Conservation (phyloP, 768 basidiomycete genomes). For the Hygrocybe coccinea region DNA sequence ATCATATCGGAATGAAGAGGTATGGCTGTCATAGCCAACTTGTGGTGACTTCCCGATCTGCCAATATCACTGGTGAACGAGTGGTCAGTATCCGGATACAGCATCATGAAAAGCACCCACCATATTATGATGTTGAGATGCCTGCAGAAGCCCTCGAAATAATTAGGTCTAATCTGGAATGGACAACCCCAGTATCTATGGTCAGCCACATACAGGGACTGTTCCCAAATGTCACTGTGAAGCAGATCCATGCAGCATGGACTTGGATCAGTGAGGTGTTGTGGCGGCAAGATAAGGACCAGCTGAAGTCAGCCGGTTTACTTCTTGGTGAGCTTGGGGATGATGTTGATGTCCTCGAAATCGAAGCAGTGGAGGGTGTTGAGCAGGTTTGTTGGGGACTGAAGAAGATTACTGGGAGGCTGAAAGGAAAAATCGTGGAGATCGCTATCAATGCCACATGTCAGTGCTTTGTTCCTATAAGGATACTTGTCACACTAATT, state of each 20-base stretch:
- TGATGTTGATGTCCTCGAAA: slow-evolving; percentile 21
- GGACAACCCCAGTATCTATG: slow-evolving; percentile 22
- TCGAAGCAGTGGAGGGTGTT: slow-evolving; percentile 17
- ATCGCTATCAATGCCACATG: slow-evolving; percentile 21
- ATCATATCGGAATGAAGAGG: slow-evolving; percentile 26
- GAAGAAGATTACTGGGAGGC: slow-evolving; percentile 11
- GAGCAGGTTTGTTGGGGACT: slow-evolving; percentile 23
- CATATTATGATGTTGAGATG: slow-evolving; percentile 22
- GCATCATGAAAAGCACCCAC: slow-evolving; percentile 18
- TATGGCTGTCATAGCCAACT: slow-evolving; percentile 20
- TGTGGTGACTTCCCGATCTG: slow-evolving; percentile 13
- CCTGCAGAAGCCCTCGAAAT: slow-evolving; percentile 18
- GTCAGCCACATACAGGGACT: slow-evolving; percentile 31
- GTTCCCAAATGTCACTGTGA: slow-evolving; percentile 22
- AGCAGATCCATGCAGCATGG: slow-evolving; percentile 27
- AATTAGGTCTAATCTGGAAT: slow-evolving; percentile 20
- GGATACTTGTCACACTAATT: no score
- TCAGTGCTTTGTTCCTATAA: slow-evolving; percentile 9
- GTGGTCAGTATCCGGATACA: slow-evolving; percentile 11
- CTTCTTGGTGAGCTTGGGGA: slow-evolving; percentile 20
- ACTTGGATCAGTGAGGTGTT: slow-evolving; percentile 21
- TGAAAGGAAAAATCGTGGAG: slow-evolving; percentile 16
- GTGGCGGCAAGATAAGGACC: slow-evolving; percentile 21
- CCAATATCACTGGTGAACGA: neutral
- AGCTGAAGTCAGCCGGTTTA: slow-evolving; percentile 20